These are phyloP conservation scores for Rubroboletus pulcherrimus DNA, from an alignment of 768 basidiomycete species.

Conservation along the genomic window DNA sequence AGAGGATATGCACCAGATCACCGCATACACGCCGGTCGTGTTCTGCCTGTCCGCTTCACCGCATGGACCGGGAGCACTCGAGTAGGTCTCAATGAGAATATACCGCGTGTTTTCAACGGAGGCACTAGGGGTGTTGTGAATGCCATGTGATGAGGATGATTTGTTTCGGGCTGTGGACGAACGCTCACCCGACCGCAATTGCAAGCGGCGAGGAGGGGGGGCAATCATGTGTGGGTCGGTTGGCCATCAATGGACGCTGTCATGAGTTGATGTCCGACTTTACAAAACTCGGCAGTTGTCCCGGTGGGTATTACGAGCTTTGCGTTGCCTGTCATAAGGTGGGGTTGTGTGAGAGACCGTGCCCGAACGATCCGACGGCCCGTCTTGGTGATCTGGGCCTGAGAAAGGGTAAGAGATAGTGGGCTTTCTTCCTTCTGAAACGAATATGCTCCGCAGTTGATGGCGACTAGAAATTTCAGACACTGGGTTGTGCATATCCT, in stretches of 20 bases:
- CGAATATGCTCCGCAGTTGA: neutral
- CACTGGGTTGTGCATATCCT: neutral
- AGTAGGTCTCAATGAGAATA: neutral
- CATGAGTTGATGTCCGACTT: neutral
- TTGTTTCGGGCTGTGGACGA: neutral
- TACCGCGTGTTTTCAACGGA: neutral
- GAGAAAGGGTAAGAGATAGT: neutral
- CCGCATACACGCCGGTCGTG: neutral
- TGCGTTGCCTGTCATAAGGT: conserved; percentile 6
- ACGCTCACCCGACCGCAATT: neutral
- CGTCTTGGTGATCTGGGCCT: neutral
- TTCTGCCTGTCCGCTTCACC: neutral
- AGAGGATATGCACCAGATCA: neutral
- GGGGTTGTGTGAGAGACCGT: neutral
- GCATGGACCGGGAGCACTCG: neutral
- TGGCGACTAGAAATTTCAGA: no score
- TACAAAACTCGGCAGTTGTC: neutral
- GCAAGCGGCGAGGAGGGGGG: neutral
- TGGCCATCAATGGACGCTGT: neutral
- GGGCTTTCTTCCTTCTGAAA: neutral
- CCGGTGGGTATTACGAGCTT: neutral
- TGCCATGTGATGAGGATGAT: neutral
- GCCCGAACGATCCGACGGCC: no score
- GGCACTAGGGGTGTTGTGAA: neutral
- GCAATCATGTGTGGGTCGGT: neutral